These are phyloP conservation scores for Neostapfia colusana DNA, from an alignment of 176 grass and related monocot species.

Conservation along the genomic window DNA sequence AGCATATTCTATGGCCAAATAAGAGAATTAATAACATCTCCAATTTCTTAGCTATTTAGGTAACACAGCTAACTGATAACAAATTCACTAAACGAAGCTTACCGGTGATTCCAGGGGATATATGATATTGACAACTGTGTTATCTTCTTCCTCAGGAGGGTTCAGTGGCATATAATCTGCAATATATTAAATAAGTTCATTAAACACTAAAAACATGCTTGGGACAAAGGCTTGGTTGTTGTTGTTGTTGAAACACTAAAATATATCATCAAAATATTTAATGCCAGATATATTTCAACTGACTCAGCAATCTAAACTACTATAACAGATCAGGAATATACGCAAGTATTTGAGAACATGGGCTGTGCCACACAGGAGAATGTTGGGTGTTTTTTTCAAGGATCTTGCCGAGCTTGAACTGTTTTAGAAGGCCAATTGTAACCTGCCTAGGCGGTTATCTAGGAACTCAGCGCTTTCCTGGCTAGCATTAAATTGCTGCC, in stretches of 20 bases:
- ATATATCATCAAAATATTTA: conserved; percentile 8
- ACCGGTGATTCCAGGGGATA: conserved; percentile 82
- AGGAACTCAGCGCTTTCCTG: background rate
- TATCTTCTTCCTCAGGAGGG: conserved; percentile 81
- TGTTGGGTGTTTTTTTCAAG: background rate
- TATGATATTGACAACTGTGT: conserved; percentile 78
- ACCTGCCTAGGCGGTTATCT: background rate
- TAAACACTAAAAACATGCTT: background rate
- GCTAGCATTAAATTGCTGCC: too few species aligned
- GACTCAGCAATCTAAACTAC: conserved; percentile 6
- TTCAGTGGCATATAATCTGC: conserved; percentile 79
- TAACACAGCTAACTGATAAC: background rate
- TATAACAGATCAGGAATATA: background rate
- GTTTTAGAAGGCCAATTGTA: background rate
- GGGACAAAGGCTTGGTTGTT: too few species aligned
- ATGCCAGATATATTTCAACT: conserved; percentile 15
- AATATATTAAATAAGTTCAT: conserved; percentile 18
- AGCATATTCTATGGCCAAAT: background rate
- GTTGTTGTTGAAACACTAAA: too few species aligned
- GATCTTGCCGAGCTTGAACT: background rate
- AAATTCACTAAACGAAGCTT: conserved; percentile 36
- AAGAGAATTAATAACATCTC: conserved; percentile 2
- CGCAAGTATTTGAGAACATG: background rate
- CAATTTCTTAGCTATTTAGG: background rate
- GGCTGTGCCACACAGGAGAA: background rate